Conservation (phyloP, 192 early-diverging fungal species). For the Powellomyces hirtus region DNA sequence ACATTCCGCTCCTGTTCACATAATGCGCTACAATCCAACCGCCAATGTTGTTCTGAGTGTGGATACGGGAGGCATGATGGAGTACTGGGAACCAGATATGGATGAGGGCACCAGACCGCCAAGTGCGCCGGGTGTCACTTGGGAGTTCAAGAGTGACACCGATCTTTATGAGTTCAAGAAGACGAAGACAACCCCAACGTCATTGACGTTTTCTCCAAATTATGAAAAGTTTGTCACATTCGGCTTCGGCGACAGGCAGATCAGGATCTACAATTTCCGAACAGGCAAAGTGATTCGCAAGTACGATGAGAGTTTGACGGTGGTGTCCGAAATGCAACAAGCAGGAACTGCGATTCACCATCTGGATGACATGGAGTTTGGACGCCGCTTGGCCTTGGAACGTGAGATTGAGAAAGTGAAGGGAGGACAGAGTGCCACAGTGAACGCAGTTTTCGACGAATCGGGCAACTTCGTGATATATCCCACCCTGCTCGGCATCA, state of each 20-base stretch:
- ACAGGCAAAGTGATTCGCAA: conserved; percentile 86
- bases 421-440: conserved; percentile 50
- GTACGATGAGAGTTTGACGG: conserved; percentile 85
- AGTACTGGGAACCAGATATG: conserved; percentile 87
- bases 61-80: conserved; percentile 85
- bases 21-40: conserved; percentile 79
- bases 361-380: conserved; percentile 99
- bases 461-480: conserved; percentile 86
- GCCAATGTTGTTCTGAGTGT: conserved; percentile 78
- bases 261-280: conserved; percentile 79
- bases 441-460: conserved; percentile 80
- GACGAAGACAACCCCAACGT: conserved; percentile 72
- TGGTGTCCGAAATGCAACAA: conserved; percentile 86
- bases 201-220: conserved; percentile 80
- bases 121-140: conserved; percentile 40
- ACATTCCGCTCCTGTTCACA: conserved; percentile 69
- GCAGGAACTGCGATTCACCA: conserved; percentile 71
- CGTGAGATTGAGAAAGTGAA: conserved; percentile 73
- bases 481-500: conserved; percentile 92
- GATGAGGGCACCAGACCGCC: conserved; percentile 2
- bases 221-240: conserved; percentile 83
- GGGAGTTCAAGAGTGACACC: conserved; percentile 88
- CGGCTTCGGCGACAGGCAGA: conserved; percentile 75
- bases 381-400: conserved; percentile 84
- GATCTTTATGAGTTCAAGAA: conserved; percentile 98